phyloP scores from a whole-genome alignment of 164 flowering plant species.

The Brasenia schreberi region DNA sequence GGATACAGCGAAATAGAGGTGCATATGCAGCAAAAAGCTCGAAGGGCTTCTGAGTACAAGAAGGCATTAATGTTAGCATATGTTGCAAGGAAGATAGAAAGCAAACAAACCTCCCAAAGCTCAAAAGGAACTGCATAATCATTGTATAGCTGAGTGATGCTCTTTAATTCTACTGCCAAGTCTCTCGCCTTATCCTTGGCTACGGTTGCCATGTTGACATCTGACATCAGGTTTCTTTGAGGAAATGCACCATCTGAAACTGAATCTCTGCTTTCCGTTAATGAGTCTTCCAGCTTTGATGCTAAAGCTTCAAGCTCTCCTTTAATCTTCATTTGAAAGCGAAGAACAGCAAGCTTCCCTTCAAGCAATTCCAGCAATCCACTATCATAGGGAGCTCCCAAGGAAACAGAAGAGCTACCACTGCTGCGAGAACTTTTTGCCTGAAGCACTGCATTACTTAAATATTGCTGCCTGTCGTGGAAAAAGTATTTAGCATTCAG shows the following conservation, averaged over 20 bases:
- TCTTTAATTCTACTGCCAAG: constrained; percentile 75
- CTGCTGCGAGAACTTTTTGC: constrained; percentile 71
- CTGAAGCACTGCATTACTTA: constrained; percentile 93
- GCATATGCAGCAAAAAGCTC: too few species aligned
- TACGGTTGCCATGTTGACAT: constrained; percentile 27
- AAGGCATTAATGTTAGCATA: too few species aligned
- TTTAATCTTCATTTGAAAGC: constrained; percentile 83
- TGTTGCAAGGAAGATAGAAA: background rate
- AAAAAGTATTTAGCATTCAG: background rate
- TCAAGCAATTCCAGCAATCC: constrained; percentile 88
- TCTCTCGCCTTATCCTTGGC: constrained; percentile 69
- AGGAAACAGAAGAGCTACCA: constrained; percentile 36
- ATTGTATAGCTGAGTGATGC: constrained; percentile 85
- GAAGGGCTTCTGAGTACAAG: too few species aligned
- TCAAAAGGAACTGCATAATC: constrained; percentile 97
- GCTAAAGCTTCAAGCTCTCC: constrained; percentile 63
- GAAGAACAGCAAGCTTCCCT: constrained; percentile 90
- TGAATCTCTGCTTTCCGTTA: constrained; percentile 23
- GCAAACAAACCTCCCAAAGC: constrained; percentile 74
- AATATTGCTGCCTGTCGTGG: constrained; percentile 67
- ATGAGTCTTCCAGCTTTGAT: constrained; percentile 35
- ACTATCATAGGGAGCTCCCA: constrained; percentile 40
- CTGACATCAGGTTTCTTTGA: constrained; percentile 17
- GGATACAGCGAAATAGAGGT: too few species aligned
- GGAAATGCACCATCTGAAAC: constrained; percentile 28